Percentiles rank a stretch among this genome's conserved stretches.
Evolutionary conservation across 768 basidiomycete genomes (phyloP).

Genomic region (Pilatotrama ljubarskyi): DNA sequence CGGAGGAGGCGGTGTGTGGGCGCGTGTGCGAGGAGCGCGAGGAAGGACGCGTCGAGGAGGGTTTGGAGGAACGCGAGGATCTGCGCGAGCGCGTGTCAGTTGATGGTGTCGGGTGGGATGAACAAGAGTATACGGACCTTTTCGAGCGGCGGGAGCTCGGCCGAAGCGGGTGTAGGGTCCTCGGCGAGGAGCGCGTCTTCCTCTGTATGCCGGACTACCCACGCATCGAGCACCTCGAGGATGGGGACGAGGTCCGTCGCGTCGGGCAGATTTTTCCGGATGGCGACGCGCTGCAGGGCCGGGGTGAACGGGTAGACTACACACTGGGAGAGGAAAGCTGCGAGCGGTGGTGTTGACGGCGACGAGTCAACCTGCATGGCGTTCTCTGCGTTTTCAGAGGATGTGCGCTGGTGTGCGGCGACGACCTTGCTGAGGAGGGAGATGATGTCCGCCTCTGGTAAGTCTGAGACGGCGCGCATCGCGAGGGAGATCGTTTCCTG

Average conservation of each 20-base stretch:
- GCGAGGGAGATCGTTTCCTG: slow-evolving; percentile 47
- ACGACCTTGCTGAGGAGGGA: slow-evolving; percentile 49
- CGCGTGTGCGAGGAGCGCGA: slow-evolving; percentile 62
- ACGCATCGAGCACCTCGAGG: slow-evolving; percentile 48
- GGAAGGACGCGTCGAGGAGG: slow-evolving; percentile 71
- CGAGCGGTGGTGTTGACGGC: slow-evolving; percentile 36
- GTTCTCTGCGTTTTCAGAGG: slow-evolving; percentile 18
- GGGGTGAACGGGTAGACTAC: slow-evolving; percentile 44
- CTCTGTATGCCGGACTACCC: slow-evolving; percentile 43
- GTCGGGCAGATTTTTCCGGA: slow-evolving; percentile 51
- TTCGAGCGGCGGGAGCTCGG: slow-evolving; percentile 41
- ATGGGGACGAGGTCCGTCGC: slow-evolving; percentile 49
- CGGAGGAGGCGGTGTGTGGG: slow-evolving; percentile 58
- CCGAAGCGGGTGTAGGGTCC: slow-evolving; percentile 17
- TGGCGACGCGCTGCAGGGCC: slow-evolving; percentile 46
- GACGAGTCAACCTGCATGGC: slow-evolving; percentile 41
- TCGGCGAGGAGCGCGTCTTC: slow-evolving; percentile 41
- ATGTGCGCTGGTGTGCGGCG: slow-evolving; percentile 35
- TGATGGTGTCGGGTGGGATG: neutral
- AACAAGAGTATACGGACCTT: slow-evolving; percentile 35
- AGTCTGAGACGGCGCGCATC: slow-evolving; percentile 55
- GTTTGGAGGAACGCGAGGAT: slow-evolving; percentile 60
- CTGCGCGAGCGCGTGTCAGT: slow-evolving; percentile 34
- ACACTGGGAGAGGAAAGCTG: slow-evolving; percentile 39
- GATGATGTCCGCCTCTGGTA: slow-evolving; percentile 66